Evolutionary conservation across 2,329 filamentous ascomycete species (phyloP).

Genomic region (Juglanconis oblonga): DNA sequence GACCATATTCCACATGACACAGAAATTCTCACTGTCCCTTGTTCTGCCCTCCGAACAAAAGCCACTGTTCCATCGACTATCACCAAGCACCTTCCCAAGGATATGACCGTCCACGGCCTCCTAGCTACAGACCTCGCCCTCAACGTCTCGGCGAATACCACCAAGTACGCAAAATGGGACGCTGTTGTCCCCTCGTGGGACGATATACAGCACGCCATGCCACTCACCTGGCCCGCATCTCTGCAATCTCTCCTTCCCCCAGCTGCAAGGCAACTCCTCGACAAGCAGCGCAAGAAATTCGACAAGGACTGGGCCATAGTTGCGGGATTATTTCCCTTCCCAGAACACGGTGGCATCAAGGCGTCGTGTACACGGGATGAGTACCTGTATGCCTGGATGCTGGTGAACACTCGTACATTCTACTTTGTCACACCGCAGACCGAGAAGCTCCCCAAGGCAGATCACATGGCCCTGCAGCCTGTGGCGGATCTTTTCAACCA

Average conservation of each 20-base stretch:
- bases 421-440: conserved; percentile 51
- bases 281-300: conserved; percentile 48
- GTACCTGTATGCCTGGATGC: conserved; percentile 56
- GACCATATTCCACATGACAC: conserved; percentile 24
- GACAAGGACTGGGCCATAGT: conserved; percentile 37
- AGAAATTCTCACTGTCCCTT: conserved; percentile 46
- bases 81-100: conserved; percentile 46
- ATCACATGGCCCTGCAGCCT: conserved; percentile 68
- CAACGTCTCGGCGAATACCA: conserved; percentile 39
- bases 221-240: conserved; percentile 45
- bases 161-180: conserved; percentile 56
- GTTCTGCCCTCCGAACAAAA: conserved; percentile 61
- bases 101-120: conserved; percentile 65
- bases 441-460: conserved; percentile 42
- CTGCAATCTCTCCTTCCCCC: conserved; percentile 47
- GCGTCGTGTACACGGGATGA: conserved; percentile 23
- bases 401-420: conserved; percentile 62
- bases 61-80: conserved; percentile 56
- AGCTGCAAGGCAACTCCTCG: conserved; percentile 42
- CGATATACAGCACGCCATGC: conserved; percentile 52
- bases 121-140: conserved; percentile 67
- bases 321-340: conserved; percentile 29
- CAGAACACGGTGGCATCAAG: conserved; percentile 19
- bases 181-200: conserved; percentile 61
- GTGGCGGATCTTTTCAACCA: conserved; percentile 72